Evolutionary conservation across 2,329 filamentous ascomycete genomes (phyloP), one percentile per base, ranked within the genome.

Genomic region (Pseudogymnoascus sp.): DNA sequence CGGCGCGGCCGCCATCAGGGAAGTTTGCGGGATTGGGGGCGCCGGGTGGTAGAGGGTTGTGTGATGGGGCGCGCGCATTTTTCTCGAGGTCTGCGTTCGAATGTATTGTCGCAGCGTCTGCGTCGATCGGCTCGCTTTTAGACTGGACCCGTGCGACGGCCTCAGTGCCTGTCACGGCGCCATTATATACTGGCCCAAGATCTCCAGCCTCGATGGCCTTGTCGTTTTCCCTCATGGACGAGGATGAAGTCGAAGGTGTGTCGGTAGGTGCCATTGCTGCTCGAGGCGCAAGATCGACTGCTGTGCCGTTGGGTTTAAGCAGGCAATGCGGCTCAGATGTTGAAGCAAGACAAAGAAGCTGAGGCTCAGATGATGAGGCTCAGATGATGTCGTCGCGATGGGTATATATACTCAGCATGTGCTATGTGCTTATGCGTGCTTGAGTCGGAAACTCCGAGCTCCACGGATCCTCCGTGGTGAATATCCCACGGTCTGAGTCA

Each of bases 1-100:
- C 85, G 64, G 81, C 72, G 2, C 70, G 50, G 2, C 84, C 84
- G 41, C 84, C 84, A 68, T 87, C 84, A 0, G 84, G 84, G 19
- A 60, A 60, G n/a, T 60, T 41, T 31, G 59, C 59, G 8, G 33
- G 33, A 7, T 60, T 41, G 33, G 38, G 59, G n/a, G 28, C 50
- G 5, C 50, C 50, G 8, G 50, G 50, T 14, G 50, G 28, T 4
- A 56, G 28, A 33, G 50, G 50, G 50, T 56, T 56, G 26, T 56
- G 50, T 33, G 50, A 56, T 33, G 28, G 26, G 5, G n/a, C 16
- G n/a, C 50, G 28, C 50, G 50, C 50, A 56, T 33, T 56, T 7
- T 56, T 56, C 50, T 56, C 50, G 16, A 56, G 28, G 28, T 56
- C 50, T 19, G 28, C 16, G 50, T 56, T 56, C 26, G 50, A 56